Conservation (phyloP, 768 basidiomycete genomes). For the Xerocomus spinulosus region DNA sequence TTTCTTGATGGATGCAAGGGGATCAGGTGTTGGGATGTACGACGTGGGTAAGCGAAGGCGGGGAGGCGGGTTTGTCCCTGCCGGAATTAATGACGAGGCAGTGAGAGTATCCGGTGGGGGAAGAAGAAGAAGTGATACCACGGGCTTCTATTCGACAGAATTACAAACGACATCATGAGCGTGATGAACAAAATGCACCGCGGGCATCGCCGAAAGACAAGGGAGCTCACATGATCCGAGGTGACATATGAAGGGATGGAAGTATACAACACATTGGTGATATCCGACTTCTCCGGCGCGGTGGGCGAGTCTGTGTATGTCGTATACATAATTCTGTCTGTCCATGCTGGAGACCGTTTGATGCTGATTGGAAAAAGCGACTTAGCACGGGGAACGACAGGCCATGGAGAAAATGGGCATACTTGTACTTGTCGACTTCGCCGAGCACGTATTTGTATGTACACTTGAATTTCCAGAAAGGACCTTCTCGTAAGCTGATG, state of each 20-base stretch:
- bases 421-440: slow-evolving; percentile 81
- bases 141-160: slow-evolving; percentile 63
- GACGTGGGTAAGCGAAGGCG: slow-evolving; percentile 45
- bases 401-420: slow-evolving; percentile 17
- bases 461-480: slow-evolving; percentile 85
- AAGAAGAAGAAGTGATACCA: slow-evolving; percentile 68
- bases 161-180: not conserved
- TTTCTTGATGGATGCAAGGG: slow-evolving; percentile 50
- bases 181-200: not conserved
- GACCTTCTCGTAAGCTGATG: slow-evolving; percentile 75
- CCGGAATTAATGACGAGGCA: slow-evolving; percentile 8
- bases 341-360: slow-evolving; percentile 85
- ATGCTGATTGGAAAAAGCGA: slow-evolving; percentile 34
- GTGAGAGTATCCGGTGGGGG: slow-evolving; percentile 38
- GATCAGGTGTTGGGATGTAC: slow-evolving; percentile 53
- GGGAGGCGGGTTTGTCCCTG: slow-evolving; percentile 35
- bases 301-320: slow-evolving; percentile 64
- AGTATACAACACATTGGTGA: slow-evolving; percentile 70
- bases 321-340: slow-evolving; percentile 85
- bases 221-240: slow-evolving; percentile 76
- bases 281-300: slow-evolving; percentile 45
- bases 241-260: slow-evolving; percentile 78
- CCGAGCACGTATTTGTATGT: slow-evolving; percentile 87
- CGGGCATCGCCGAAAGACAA: not conserved
- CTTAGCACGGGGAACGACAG: not conserved